Percentiles rank a stretch among this genome's conserved stretches.
These are phyloP conservation scores for Hordeum vulgare DNA, from an alignment of 176 grass and related monocot genomes.

Conservation along the genomic window MorexV3_pseudomolecules_assembly NC_058520.1:536483326-536483825, in stretches of 20 bases:
- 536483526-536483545: neutral
- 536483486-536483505: slow-evolving; percentile 22
- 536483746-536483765: slow-evolving; percentile 46
- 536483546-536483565: neutral
- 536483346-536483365: neutral
- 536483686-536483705: neutral
- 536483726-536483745: slow-evolving; percentile 37
- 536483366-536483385: neutral
- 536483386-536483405: too few species aligned
- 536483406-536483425: slow-evolving; percentile 31
- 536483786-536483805: slow-evolving; percentile 63
- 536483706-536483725: slow-evolving; percentile 6
- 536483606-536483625: neutral
- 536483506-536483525: neutral
- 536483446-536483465: slow-evolving; percentile 66
- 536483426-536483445: slow-evolving; percentile 55
- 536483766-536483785: slow-evolving; percentile 41
- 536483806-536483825: slow-evolving; percentile 76
- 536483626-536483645: neutral
- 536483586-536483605: neutral
- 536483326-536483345: slow-evolving; percentile 24
- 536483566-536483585: slow-evolving; percentile 5
- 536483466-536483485: slow-evolving; percentile 68
- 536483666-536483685: too few species aligned
- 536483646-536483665: neutral